Percentiles rank a stretch among this genome's conserved stretches.
phyloP scores from a whole-genome alignment of 2,329 filamentous ascomycete species.

The Botrytis galanthina region DNA sequence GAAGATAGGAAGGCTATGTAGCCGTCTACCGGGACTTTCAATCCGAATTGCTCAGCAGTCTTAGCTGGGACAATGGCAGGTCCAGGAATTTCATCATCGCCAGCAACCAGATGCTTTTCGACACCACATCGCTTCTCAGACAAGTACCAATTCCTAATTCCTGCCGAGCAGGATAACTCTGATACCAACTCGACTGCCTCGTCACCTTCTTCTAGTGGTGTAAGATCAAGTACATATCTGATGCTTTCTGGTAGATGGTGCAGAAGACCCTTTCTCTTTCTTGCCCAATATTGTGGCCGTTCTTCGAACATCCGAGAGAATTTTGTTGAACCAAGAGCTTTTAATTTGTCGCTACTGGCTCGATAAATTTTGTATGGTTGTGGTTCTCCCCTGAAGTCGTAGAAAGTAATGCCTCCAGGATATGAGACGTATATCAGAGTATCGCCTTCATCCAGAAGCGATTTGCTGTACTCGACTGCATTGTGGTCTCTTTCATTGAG shows the following conservation, averaged over 20 bases:
- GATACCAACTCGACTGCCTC: slow-evolving; percentile 59
- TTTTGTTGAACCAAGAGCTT: slow-evolving; percentile 47
- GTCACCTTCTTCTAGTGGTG: slow-evolving; percentile 59
- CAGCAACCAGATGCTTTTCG: slow-evolving; percentile 44
- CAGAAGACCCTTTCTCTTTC: slow-evolving; percentile 39
- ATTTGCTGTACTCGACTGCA: slow-evolving; percentile 27
- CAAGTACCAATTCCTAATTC: slow-evolving; percentile 55
- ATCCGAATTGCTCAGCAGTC: neutral
- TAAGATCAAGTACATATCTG: slow-evolving; percentile 61
- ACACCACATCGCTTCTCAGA: slow-evolving; percentile 42
- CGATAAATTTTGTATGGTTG: slow-evolving; percentile 41
- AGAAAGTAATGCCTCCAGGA: slow-evolving; percentile 36
- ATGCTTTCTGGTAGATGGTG: slow-evolving; percentile 44
- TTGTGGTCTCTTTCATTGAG: slow-evolving; percentile 23
- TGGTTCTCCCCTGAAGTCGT: slow-evolving; percentile 32
- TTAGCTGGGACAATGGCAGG: neutral
- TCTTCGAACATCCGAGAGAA: slow-evolving; percentile 48
- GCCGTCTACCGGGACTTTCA: neutral
- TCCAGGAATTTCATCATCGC: slow-evolving; percentile 45
- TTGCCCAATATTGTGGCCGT: slow-evolving; percentile 43
- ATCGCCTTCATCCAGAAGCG: slow-evolving; percentile 40
- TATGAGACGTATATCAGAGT: slow-evolving; percentile 45
- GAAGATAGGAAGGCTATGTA: neutral
- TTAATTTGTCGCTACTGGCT: slow-evolving; percentile 48
- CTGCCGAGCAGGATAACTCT: slow-evolving; percentile 55